Percentiles rank a stretch among this genome's conserved stretches.
Evolutionary conservation across 176 grass and related monocot genomes (phyloP).

Genomic region (Aegilops bicornis): DNA sequence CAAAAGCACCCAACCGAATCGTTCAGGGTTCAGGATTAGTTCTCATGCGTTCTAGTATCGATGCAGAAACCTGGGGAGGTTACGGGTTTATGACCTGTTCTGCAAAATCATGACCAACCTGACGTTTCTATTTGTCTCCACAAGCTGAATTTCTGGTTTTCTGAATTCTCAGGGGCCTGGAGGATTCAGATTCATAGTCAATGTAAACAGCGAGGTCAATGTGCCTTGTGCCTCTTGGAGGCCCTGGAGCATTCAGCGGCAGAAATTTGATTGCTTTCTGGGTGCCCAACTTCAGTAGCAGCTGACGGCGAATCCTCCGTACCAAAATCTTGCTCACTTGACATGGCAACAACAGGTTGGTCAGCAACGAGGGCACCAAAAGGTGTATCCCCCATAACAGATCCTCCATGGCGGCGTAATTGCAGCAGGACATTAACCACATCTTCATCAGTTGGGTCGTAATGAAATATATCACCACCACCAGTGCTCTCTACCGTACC

Average conservation of each 20-base stretch:
- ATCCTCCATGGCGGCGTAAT: neutral
- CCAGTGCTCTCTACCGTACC: neutral
- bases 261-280: neutral
- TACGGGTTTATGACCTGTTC: neutral
- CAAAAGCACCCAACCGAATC: too few species aligned
- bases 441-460: neutral
- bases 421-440: neutral
- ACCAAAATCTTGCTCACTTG: neutral
- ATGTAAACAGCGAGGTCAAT: neutral
- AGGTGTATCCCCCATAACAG: neutral
- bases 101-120: neutral
- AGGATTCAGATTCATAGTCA: neutral
- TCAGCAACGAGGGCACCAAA: neutral
- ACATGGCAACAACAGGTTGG: neutral
- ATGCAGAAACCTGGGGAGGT: too few species aligned
- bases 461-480: neutral
- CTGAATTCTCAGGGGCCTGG: neutral
- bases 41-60: too few species aligned
- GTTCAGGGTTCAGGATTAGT: too few species aligned
- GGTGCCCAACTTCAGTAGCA: neutral
- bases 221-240: neutral
- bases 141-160: neutral
- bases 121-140: neutral
- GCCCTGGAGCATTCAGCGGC: neutral
- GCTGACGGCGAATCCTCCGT: neutral